These are phyloP conservation scores for Boletus rufocinnamomeus DNA, from an alignment of 768 basidiomycete genomes.

Conservation along the genomic window DNA sequence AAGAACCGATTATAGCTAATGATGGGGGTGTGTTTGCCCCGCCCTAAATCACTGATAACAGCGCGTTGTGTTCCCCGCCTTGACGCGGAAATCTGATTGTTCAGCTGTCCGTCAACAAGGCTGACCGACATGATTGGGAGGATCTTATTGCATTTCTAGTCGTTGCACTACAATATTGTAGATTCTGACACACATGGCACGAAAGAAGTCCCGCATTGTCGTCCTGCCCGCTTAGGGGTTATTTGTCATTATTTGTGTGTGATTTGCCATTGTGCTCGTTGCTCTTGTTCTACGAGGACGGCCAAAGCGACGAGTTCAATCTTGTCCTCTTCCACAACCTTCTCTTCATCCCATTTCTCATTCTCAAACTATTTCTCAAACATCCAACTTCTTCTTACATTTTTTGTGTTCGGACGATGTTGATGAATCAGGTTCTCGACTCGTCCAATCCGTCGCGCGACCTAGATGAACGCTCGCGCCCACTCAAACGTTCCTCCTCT, in stretches of 20 bases:
- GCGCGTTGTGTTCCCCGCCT: background rate
- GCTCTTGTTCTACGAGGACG: slow-evolving; percentile 17
- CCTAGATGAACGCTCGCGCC: slow-evolving; percentile 27
- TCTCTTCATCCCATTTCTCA: slow-evolving; percentile 12
- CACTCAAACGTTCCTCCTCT: slow-evolving; percentile 65
- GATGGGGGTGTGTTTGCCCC: background rate
- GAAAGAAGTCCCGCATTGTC: background rate
- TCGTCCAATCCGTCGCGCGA: slow-evolving; percentile 30
- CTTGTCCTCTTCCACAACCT: slow-evolving; percentile 26
- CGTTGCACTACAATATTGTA: too few species aligned
- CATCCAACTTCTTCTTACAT: background rate
- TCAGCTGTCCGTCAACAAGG: background rate
- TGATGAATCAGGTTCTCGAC: slow-evolving; percentile 38
- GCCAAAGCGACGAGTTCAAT: slow-evolving; percentile 10
- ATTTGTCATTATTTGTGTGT: slow-evolving; percentile 21
- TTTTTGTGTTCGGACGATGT: slow-evolving; percentile 20
- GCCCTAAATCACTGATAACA: too few species aligned
- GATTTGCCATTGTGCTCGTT: slow-evolving; percentile 20
- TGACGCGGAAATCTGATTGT: background rate
- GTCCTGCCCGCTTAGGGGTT: background rate
- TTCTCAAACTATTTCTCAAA: background rate
- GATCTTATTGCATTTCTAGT: too few species aligned
- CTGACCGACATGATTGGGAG: background rate
- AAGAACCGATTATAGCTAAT: background rate
- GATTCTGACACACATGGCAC: too few species aligned